Evolutionary conservation across 805 yeast genomes (phyloP), one percentile per base, ranked within the genome.

Genomic region (Cyberlindnera americana): DNA sequence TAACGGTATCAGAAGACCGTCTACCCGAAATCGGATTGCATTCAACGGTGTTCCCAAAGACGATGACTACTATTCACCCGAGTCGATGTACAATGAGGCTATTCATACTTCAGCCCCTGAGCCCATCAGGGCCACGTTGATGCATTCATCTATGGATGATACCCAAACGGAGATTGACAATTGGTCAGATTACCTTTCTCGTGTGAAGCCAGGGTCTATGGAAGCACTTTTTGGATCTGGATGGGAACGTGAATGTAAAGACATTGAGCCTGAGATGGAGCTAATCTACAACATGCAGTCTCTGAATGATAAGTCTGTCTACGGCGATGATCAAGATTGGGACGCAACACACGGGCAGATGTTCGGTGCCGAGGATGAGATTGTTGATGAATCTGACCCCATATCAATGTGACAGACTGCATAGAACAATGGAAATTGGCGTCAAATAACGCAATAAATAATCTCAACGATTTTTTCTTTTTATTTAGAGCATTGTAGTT

Each of bases 1-100:
- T 15, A 17, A 16, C 19, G 67, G 76, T 5, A 55, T 64, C 33
- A 56, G 66, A 7, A 71, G 77, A 2, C 69, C 73, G 45, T 69
- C 73, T 3, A 78, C 84, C 2, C 89, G 89, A 0, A 84, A 84
- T 53, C 58, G 70, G 40, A 66, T 84, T 25, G 77, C 56, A 1
- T 66, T 60, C 46, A 66, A 64, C 34, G 70, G 70, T 3, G 47
- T 65, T 1, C 30, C 48, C 3, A 55, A 58, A 31, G 45, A 46
- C 1, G 69, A 66, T 35, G 66, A 62, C 33, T 47, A 53, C 26
- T 47, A 29, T 25, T 33, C 40, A 16, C 19, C 19, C 17, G 40
- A 35, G n/a, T 4, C 36, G 6, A 33, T 40, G 38, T 43, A 40
- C 33, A 35, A 41, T n/a, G 41, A 41, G 23, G 16, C 8, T 3